These are phyloP conservation scores for Candida argentea DNA, from an alignment of 805 yeast species.

Conservation along the genomic window DNA sequence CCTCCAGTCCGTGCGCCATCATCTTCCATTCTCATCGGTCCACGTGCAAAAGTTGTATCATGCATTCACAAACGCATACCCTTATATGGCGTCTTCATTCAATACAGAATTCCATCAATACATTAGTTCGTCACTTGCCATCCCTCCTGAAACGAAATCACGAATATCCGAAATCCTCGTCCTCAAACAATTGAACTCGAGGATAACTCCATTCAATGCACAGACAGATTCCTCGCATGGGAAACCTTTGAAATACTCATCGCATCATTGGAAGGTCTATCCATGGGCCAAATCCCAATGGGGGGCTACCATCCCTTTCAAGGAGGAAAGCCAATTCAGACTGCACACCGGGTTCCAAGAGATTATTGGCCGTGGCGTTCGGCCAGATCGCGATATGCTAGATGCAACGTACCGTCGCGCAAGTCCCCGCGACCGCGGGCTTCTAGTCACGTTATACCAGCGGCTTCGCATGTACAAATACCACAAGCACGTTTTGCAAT, in stretches of 20 bases:
- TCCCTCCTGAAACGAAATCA: conserved; percentile 7
- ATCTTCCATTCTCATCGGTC: conserved; percentile 12
- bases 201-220: conserved; percentile 16
- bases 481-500: conserved; percentile 7
- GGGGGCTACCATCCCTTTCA: conserved; percentile 8
- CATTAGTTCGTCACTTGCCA: conserved; percentile 6
- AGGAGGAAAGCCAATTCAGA: conserved; percentile 20
- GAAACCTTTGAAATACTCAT: conserved; percentile 15
- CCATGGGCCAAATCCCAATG: conserved; percentile 6
- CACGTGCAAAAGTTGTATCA: conserved; percentile 18
- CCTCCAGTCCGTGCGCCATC: conserved; percentile 9
- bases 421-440: conserved; percentile 12
- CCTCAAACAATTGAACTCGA: conserved; percentile 14
- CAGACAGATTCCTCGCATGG: conserved; percentile 5
- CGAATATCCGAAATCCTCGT: conserved; percentile 8
- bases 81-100: conserved; percentile 19
- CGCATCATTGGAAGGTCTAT: conserved; percentile 15
- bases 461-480: conserved; percentile 7
- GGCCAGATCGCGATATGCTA: conserved; percentile 24
- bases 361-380: conserved; percentile 22
- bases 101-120: conserved; percentile 10
- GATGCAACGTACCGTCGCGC: conserved; percentile 21
- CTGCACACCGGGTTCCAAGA: conserved; percentile 23
- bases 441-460: conserved; percentile 14
- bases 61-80: conserved; percentile 23